A percentile compares a stretch with the other conserved stretches of the same genome.
Conservation (phyloP, 352 stramenopile genomes). For the Globisporangium radiosum region DNA sequence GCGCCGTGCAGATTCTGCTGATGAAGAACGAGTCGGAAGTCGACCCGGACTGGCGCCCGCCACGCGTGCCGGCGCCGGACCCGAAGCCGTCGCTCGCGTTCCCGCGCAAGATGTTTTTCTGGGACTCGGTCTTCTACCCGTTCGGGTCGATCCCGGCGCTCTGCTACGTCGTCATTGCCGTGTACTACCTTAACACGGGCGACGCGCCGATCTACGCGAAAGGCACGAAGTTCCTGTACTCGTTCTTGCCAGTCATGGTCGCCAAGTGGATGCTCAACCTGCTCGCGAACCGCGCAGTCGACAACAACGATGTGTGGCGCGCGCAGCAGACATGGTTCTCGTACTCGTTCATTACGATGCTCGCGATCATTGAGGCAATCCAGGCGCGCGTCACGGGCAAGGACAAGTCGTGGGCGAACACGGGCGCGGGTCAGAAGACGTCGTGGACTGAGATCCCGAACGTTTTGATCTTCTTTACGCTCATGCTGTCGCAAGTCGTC, state of each 20-base stretch:
- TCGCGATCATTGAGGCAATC: conserved; percentile 79
- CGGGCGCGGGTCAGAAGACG: conserved; percentile 84
- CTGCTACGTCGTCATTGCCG: conserved; percentile 78
- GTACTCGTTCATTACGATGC: conserved; percentile 85
- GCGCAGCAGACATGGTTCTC: conserved; percentile 88
- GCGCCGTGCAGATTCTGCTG: conserved; percentile 82
- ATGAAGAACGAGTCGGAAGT: conserved; percentile 88
- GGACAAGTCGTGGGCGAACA: conserved; percentile 86
- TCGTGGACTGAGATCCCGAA: conserved; percentile 87
- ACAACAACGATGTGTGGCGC: conserved; percentile 88
- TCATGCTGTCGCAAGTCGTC: conserved; percentile 66
- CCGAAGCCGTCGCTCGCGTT: conserved; percentile 77
- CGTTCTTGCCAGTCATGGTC: conserved; percentile 83
- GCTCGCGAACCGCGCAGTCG: conserved; percentile 78
- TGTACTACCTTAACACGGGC: conserved; percentile 85
- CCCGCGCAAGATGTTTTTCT: conserved; percentile 88
- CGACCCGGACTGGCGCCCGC: conserved; percentile 83
- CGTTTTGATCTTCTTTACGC: conserved; percentile 85
- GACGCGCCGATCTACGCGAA: conserved; percentile 82
- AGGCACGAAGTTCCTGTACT: conserved; percentile 77
- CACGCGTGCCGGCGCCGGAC: conserved; percentile 74
- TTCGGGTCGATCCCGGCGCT: conserved; percentile 83
- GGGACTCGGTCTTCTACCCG: conserved; percentile 85
- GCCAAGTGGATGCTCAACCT: conserved; percentile 77
- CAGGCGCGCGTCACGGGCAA: conserved; percentile 77